These are phyloP conservation scores for Verticillium albo-atrum DNA, from an alignment of 2,329 filamentous ascomycete species.

Conservation along the genomic window DNA sequence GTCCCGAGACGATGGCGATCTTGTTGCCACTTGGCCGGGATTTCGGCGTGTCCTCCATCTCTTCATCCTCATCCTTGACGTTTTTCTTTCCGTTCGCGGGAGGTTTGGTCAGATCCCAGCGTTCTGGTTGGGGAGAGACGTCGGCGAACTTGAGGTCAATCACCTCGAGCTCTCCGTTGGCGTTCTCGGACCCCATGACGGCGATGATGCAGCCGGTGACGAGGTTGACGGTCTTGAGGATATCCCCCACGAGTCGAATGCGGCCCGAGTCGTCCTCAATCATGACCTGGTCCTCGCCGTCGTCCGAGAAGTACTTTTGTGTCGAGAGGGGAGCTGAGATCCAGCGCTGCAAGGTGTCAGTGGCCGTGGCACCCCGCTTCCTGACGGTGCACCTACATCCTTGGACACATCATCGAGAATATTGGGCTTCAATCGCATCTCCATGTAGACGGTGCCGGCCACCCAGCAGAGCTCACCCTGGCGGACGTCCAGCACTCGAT, in stretches of 20 bases:
- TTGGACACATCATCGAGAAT: constrained; percentile 93
- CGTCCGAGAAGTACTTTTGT: constrained; percentile 68
- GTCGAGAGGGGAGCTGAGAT: constrained; percentile 75
- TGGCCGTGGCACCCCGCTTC: neutral
- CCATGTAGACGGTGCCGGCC: constrained; percentile 91
- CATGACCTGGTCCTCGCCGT: constrained; percentile 66
- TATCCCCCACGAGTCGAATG: constrained; percentile 69
- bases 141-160: constrained; percentile 88
- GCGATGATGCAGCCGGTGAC: constrained; percentile 93
- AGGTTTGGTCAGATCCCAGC: constrained; percentile 67
- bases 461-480: constrained; percentile 97
- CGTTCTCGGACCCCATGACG: constrained; percentile 92
- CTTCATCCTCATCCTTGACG: constrained; percentile 40
- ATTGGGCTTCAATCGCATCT: constrained; percentile 93
- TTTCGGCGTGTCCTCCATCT: constrained; percentile 49
- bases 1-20: constrained; percentile 83
- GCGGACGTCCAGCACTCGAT: constrained; percentile 89
- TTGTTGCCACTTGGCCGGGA: constrained; percentile 39
- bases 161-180: constrained; percentile 87
- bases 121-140: constrained; percentile 72
- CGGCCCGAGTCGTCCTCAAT: constrained; percentile 95
- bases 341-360: constrained; percentile 60
- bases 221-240: constrained; percentile 64
- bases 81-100: constrained; percentile 25
- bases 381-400: constrained; percentile 56